Base-by-base conservation (phyloP, 805 yeast genomes). In the Ogataea ramenticola region DNA sequence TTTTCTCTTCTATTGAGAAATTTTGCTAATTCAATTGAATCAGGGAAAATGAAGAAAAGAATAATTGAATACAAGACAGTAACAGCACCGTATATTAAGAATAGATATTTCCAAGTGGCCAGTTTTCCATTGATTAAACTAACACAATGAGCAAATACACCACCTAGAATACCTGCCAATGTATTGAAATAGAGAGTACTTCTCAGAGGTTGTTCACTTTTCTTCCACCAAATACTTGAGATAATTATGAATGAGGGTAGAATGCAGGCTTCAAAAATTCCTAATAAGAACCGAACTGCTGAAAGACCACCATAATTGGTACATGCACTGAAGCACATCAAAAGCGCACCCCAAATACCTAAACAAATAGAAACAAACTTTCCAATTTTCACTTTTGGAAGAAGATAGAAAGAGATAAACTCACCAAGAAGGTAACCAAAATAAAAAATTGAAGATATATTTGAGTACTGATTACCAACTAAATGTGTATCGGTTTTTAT, bases 311-410 rank as follows among this genome's bases (percentile, higher is more conserved):
- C 54, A 66, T 57, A 39, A 62, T 61, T 55, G 66, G 58, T 48
- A 63, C 65, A 34, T 57, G 68, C 56, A 67, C 61, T 71, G 1
- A 82, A 71, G 46, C 72, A 78, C 17, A 75, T 58, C 34, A 74
- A 62, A 36, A 79, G 55, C 16, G 76, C 54, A 12, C 88, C 88
- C 88, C 88, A 82, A 0, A 74, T 36, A 8, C 79, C 50, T 39
- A 80, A 67, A 47, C 71, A 72, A 0, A 57, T 47, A 11, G 76
- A 64, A 3, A 73, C 66, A 2, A 76, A 61, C 49, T 72, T 75
- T 8, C 78, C 71, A 50, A 81, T 67, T 2, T 80, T 80, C 40
- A 77, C 70, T 46, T 64, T 71, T 56, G 82, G 87, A 17, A 79
- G 56, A 2, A 70, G 39, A 37, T 53, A 14, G 65, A 58, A 6